A percentile compares a stretch with the other conserved stretches of the same genome.
These are phyloP conservation scores for Thraustochytrium striatum DNA, from an alignment of 352 stramenopile genomes.

Conservation along the genomic window DNA sequence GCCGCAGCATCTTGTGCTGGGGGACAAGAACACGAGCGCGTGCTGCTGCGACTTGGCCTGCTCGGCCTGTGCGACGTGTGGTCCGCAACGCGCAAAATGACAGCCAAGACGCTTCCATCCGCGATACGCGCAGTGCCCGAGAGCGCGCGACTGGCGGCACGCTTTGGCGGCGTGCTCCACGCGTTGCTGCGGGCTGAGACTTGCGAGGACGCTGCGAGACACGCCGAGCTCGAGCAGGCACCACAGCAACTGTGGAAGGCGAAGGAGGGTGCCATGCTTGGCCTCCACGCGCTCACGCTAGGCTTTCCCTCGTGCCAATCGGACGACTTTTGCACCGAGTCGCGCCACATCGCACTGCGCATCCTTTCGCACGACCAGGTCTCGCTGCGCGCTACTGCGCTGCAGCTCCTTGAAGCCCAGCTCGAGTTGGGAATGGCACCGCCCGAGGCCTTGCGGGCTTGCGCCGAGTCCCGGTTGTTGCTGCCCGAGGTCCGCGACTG, in stretches of 20 bases:
- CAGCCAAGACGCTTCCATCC: neutral
- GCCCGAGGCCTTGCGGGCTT: too few species aligned
- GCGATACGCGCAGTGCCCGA: neutral
- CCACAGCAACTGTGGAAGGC: neutral
- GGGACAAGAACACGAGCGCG: neutral
- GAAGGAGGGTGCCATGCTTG: neutral
- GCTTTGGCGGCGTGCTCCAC: too few species aligned
- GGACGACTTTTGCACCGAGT: neutral
- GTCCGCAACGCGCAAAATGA: neutral
- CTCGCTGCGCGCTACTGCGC: neutral
- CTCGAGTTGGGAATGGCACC: too few species aligned
- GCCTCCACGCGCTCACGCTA: neutral
- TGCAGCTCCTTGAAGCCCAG: too few species aligned
- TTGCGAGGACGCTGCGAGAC: neutral
- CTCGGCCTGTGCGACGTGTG: neutral
- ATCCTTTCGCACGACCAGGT: neutral
- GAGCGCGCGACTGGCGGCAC: neutral
- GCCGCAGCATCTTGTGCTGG: neutral
- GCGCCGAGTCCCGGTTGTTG: too few species aligned
- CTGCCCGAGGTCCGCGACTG: too few species aligned
- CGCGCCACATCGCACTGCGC: neutral
- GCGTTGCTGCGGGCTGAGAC: too few species aligned
- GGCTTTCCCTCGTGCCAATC: neutral
- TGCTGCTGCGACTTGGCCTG: neutral
- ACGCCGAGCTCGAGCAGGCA: neutral